Percentiles rank a stretch among this genome's conserved stretches.
These are phyloP conservation scores for Curvularia eragrostidis DNA, from an alignment of 2,329 filamentous ascomycete genomes.

Conservation along the genomic window DNA sequence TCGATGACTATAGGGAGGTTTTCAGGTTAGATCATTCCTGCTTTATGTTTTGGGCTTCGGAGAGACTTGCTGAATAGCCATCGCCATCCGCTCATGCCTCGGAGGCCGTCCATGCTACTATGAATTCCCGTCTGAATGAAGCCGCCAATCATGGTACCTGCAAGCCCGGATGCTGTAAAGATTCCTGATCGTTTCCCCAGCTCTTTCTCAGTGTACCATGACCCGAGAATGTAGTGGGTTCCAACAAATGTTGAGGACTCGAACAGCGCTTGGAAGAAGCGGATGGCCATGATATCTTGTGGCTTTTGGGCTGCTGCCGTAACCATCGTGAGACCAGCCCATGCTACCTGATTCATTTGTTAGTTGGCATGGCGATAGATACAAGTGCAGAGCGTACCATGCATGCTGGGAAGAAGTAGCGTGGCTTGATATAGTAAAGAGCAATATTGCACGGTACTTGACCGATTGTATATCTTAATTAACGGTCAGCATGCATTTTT, in stretches of 20 bases:
- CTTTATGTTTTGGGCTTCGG: neutral
- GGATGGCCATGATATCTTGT: conserved; percentile 65
- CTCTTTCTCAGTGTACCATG: conserved; percentile 67
- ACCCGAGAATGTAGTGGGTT: conserved; percentile 67
- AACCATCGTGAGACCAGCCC: conserved; percentile 69
- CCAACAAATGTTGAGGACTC: conserved; percentile 64
- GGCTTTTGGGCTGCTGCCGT: conserved; percentile 62
- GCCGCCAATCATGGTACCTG: conserved; percentile 67
- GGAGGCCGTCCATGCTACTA: conserved; percentile 54
- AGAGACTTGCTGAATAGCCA: conserved; percentile 36
- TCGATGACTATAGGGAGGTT: conserved; percentile 51
- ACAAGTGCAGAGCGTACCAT: conserved; percentile 54
- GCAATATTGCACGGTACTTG: conserved; percentile 57
- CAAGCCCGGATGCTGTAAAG: conserved; percentile 66
- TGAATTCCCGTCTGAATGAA: conserved; percentile 65
- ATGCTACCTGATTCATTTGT: conserved; percentile 49
- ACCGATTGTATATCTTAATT: conserved; percentile 56
- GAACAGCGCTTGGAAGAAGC: conserved; percentile 61
- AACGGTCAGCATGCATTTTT: neutral
- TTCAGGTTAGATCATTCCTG: conserved; percentile 3
- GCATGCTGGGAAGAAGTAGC: conserved; percentile 69
- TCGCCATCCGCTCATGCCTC: conserved; percentile 64
- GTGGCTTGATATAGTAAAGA: conserved; percentile 67
- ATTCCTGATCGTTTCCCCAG: conserved; percentile 67
- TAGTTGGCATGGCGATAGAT: neutral